Evolutionary conservation across 306 rosid genomes (phyloP).

Genomic region (Dryas drummondii): DNA sequence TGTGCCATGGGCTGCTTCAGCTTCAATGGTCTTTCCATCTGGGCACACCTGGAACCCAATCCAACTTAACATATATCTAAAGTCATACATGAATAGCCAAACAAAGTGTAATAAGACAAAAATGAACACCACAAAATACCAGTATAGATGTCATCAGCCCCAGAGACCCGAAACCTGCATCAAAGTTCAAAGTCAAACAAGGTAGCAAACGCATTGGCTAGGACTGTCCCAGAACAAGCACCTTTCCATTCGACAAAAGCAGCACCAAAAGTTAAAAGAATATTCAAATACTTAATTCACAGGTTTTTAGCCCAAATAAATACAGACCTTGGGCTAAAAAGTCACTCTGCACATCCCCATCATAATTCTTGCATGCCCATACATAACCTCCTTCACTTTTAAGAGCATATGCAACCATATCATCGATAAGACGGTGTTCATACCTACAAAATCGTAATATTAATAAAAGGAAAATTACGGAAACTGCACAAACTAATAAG

Average conservation of each 20-base stretch:
- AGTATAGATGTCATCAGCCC: constrained; percentile 96
- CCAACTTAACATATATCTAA: constrained; percentile 12
- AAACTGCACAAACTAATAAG: constrained; percentile 3
- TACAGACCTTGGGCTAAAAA: constrained; percentile 92
- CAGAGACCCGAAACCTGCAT: constrained; percentile 85
- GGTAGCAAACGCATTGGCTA: neutral
- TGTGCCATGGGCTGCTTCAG: constrained; percentile 98
- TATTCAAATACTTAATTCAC: neutral
- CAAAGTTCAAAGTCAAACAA: constrained; percentile 22
- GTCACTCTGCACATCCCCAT: constrained; percentile 97
- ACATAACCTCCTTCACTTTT: constrained; percentile 99
- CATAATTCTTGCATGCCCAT: constrained; percentile 99
- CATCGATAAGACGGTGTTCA: constrained; percentile 95
- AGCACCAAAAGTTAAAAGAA: neutral
- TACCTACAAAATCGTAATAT: constrained; percentile 54
- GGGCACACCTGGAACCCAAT: constrained; percentile 72
- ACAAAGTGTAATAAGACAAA: constrained; percentile 7
- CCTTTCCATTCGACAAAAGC: neutral
- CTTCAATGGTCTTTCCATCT: constrained; percentile 94
- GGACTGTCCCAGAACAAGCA: neutral
- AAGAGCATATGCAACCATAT: constrained; percentile 96
- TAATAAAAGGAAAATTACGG: constrained; percentile 9
- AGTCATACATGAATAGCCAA: neutral
- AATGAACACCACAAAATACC: constrained; percentile 42
- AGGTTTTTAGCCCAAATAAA: neutral